Evolutionary conservation across 441 rosid species (phyloP), one percentile per base, ranked within the genome.

Genomic region (Pelargonium australe): DNA sequence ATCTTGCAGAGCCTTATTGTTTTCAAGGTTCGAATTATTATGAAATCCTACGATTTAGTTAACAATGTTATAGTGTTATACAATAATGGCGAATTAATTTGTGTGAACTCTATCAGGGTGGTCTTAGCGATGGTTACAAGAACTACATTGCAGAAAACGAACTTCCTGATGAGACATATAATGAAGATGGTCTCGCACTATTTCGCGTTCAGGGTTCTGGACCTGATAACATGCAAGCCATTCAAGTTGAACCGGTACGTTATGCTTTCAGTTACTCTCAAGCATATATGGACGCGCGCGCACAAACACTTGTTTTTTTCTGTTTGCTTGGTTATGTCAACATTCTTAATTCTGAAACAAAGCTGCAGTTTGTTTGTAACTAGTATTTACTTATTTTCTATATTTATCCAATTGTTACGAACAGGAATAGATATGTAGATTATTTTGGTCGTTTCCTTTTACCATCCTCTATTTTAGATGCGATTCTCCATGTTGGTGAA

Each of bases 171-270:
- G 92, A 76, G 64, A 95, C 98, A 25, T 92, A 89, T 67, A 76
- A 77, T 10, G 89, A 82, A 77, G 88, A 84, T 64, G 89, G 96
- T 76, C 65, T 87, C 69, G 99, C 99, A 25, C 69, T 91, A 41
- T 94, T 94, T 76, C 85, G 90, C 60, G 81, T 91, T 79, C 97
- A 95, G 82, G 99, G 98, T 63, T 82, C 95, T 70, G 99, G 97
- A 83, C 99, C 99, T 14, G 98, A 96, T 69, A 86, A 89, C 77
- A 92, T 96, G 99, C 99, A 96, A 84, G 90, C 97, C 14, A 85
- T 96, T 77, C 98, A 96, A 89, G 92, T 92, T 64, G 96, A 95
- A 65, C 80, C 96, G 1, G 99, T 95, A 88, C 67, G 94, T 77
- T 72, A 17, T 65, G 62, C n/a, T 73, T 57, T 60, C 67, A 47